Evolutionary conservation across 2,329 filamentous ascomycete species (phyloP).

Genomic region (Colletotrichum sp.): DNA sequence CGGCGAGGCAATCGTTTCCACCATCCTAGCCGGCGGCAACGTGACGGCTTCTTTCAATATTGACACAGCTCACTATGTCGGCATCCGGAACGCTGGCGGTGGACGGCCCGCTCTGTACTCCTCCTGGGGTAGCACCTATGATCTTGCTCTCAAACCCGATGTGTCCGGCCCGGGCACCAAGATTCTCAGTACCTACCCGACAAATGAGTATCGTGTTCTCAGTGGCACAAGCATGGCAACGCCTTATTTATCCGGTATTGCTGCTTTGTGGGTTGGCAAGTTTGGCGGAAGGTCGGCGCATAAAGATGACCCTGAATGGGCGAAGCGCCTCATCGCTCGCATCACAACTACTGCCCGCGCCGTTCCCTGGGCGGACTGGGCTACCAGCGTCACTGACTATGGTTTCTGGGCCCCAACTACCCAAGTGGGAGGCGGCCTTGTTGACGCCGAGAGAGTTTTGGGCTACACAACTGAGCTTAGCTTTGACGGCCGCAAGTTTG

Average conservation of each 20-base stretch:
- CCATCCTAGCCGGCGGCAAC: slow-evolving; percentile 43
- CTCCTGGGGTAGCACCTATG: slow-evolving; percentile 42
- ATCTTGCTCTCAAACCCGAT: slow-evolving; percentile 1
- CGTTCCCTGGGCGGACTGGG: neutral
- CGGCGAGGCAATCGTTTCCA: slow-evolving; percentile 29
- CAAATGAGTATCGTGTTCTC: neutral
- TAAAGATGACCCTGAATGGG: slow-evolving; percentile 25
- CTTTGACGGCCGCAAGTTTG: slow-evolving; percentile 42
- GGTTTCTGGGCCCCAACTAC: neutral
- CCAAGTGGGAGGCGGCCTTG: slow-evolving; percentile 51
- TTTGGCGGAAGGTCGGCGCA: slow-evolving; percentile 34
- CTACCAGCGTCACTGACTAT: neutral
- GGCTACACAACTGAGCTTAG: slow-evolving; percentile 40
- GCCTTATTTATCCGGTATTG: neutral
- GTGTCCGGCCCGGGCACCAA: neutral
- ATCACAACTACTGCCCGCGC: neutral
- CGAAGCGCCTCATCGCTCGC: neutral
- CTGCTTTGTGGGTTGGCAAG: slow-evolving; percentile 6
- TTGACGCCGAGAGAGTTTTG: slow-evolving; percentile 50
- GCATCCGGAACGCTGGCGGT: neutral
- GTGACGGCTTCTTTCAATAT: slow-evolving; percentile 38
- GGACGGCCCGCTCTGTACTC: slow-evolving; percentile 35
- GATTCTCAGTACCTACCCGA: slow-evolving; percentile 6
- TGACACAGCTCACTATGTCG: neutral
- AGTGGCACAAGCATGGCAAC: slow-evolving; percentile 1